phyloP scores from a whole-genome alignment of 306 rosid species.

The Quercus ilex region DNA sequence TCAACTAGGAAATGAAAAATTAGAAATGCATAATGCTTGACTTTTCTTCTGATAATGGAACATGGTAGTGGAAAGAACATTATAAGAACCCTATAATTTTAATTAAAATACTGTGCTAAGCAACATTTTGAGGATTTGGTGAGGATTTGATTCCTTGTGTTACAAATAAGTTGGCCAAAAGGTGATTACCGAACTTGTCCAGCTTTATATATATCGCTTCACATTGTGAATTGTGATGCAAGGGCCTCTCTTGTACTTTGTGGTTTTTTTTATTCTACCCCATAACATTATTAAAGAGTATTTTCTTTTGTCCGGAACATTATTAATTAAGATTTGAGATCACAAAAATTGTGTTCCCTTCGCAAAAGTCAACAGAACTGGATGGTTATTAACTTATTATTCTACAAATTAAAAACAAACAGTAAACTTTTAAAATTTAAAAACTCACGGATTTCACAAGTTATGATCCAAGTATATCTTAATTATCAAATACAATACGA shows the following conservation, averaged over 20 bases:
- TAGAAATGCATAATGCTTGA: neutral
- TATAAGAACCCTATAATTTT: neutral
- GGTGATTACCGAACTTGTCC: conserved; percentile 12
- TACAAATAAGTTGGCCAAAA: conserved; percentile 4
- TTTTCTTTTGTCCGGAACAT: neutral
- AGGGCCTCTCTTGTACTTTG: neutral
- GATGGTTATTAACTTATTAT: too few relatives aligned
- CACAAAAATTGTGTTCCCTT: too few relatives aligned
- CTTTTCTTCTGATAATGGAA: neutral
- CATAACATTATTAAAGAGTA: neutral
- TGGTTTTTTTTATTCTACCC: neutral
- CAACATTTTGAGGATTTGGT: conserved; percentile 20
- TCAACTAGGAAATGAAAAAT: neutral
- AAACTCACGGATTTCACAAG: neutral
- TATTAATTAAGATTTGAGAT: too few relatives aligned
- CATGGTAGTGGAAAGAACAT: neutral
- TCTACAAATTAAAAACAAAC: too few relatives aligned
- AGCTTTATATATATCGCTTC: neutral
- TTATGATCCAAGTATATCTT: neutral
- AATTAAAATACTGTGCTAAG: neutral
- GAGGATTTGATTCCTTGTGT: conserved; percentile 31
- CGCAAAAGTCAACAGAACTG: too few relatives aligned
- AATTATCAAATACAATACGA: neutral
- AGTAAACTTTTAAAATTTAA: too few relatives aligned
- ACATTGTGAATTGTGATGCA: neutral